Base-by-base conservation (phyloP, 2,329 filamentous ascomycete genomes). In the Lomentospora prolificans region DNA sequence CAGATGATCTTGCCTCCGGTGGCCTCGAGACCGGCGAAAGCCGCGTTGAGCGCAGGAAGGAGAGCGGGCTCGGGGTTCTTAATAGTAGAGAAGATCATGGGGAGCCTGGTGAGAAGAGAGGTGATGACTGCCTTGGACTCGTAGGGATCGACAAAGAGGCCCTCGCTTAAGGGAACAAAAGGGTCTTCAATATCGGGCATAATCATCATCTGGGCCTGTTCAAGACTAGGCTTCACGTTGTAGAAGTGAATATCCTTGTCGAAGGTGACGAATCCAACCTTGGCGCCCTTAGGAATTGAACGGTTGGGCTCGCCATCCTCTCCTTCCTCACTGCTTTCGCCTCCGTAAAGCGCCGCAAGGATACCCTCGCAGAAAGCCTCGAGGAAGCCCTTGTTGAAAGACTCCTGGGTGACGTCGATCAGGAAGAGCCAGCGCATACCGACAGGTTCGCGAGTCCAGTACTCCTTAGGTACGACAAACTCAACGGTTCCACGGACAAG, bases 171-270 rank as follows among this genome's bases (percentile, higher is more conserved):
- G 2, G 94, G 91, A 14, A 97, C 84, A 67, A 99, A 99, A 0
- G 94, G 94, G 62, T 99, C 94, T 64, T 97, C 91, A 51, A 99
- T 80, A 66, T 99, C 94, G 3, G 94, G 89, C 89, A 99, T 96
- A 53, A 99, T 91, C 76, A 99, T 83, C 90, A 99, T 96, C 67
- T 99, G 94, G 8, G 94, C 90, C 71, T 90, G 85, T 56, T 94
- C 86, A 44, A 96, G 75, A 41, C 79, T 79, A 36, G 90, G 72
- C 85, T 89, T 90, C 63, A 96, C 84, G 65, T 97, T 97, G 76
- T 97, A 99, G 69, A 97, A 99, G 67, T 99, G 94, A 58, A 99
- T 87, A 64, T 96, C 90, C 70, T 90, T 92, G 74, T 99, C 94
- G 68, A 87, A 99, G 1, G 94, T 96, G 60, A 97, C 85, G 67